These are phyloP conservation scores for Crithidia acanthocephali DNA, from an alignment of 208 protist species.

Conservation along the genomic window DNA sequence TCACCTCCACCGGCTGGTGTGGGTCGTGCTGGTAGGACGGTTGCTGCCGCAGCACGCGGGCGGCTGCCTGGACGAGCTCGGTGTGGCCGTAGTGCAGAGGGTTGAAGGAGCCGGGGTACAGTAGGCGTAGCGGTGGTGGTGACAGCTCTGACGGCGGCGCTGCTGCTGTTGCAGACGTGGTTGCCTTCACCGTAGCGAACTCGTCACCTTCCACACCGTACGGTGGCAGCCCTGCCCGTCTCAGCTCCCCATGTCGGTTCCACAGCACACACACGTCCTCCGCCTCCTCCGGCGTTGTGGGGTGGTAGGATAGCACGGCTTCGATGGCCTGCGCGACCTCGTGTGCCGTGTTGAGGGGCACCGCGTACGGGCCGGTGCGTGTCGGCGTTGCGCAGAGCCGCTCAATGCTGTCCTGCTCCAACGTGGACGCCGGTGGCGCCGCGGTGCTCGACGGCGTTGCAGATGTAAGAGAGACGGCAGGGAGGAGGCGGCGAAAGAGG, in stretches of 20 bases:
- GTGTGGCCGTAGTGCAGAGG: conserved; percentile 85
- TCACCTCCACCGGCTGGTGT: conserved; percentile 33
- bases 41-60: conserved; percentile 29
- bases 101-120: conserved; percentile 79
- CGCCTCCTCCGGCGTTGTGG: conserved; percentile 2
- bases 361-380: conserved; percentile 5
- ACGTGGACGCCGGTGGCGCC: neutral
- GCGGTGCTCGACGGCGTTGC: neutral
- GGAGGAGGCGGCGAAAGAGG: conserved; percentile 10
- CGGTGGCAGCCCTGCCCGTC: conserved; percentile 12
- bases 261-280: conserved; percentile 43
- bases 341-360: conserved; percentile 12
- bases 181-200: neutral
- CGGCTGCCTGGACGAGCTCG: conserved; percentile 58
- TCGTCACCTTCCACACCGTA: conserved; percentile 16
- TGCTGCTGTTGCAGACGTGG: neutral
- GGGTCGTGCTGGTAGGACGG: neutral
- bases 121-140: conserved; percentile 30
- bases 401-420: neutral
- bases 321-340: conserved; percentile 11
- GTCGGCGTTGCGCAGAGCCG: conserved; percentile 24
- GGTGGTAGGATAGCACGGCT: conserved; percentile 16
- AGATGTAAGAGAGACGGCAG: neutral
- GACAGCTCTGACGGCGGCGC: neutral
- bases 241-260: conserved; percentile 62